Base-by-base conservation (phyloP, 2,329 filamentous ascomycete species). In the Aureobasidium lini region DNA sequence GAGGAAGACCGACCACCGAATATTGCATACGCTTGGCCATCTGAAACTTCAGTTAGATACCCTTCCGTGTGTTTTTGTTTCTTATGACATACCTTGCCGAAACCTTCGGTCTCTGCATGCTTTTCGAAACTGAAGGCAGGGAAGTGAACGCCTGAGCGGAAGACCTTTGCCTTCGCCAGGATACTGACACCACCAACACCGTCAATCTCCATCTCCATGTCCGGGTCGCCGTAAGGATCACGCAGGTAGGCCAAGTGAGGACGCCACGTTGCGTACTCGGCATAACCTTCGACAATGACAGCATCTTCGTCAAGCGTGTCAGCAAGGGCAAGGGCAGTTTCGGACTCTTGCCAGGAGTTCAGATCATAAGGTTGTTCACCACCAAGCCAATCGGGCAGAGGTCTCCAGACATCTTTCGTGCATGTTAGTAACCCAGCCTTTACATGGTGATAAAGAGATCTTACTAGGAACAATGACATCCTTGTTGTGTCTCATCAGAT, bases 161-260 rank as follows among this genome's bases (percentile, higher is more conserved):
- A 99, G 0, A 99, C 94, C 67, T 87, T 88, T 1, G 94, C 94
- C 75, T 97, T 99, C 47, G 94, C 93, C 66, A 99, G 76, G 68
- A 99, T 99, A 76, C 91, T 96, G 67, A 99, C 94, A 75, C 94
- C 94, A 53, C 94, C 93, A 48, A 99, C 92, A 65, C 94, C 94
- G 67, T 99, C 94, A 67, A 99, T 93, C 69, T 99, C 94, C 94
- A 99, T 97, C 72, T 99, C 94, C 87, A 97, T 96, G 71, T 99
- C 94, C 18, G 93, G 93, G 70, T 99, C 94, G 40, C 94, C 94
- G 68, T 95, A 97, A 1, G 94, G 94, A 71, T 99, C 94, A 61
- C 94, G 88, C 7, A 99, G 83, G 71, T 99, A 99, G 43, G 94
- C 94, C 69, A 99, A 80, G 81, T 99, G 94, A 43, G 94, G 94